Evolutionary conservation across 2,329 filamentous ascomycete genomes (phyloP), one percentile per base, ranked within the genome.

Genomic region (Colletotrichum godetiae): DNA sequence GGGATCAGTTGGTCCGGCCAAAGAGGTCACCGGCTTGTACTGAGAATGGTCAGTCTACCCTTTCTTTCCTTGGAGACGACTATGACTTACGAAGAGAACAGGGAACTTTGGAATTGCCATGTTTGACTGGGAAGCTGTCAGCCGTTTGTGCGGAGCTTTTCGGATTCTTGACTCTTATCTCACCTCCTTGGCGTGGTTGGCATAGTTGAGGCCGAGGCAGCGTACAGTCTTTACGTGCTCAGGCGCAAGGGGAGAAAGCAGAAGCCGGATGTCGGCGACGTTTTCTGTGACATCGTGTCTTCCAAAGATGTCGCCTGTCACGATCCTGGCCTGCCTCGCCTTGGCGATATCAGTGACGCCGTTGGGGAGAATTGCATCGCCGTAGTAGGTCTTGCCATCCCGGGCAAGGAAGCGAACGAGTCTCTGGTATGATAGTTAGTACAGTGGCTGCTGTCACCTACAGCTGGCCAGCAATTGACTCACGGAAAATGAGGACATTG

Each of bases 351-450:
- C 91, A 61, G 81, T 89, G 52, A 88, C 83, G 24, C 90, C 91
- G 0, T 82, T 66, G 4, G 92, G 91, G 24, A 94, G 87, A 68
- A 95, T 90, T 73, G 93, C 92, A 82, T 95, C 92, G 76, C 93
- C 93, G 76, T 94, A 94, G 82, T 94, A 93, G 46, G 89, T 88
- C 68, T 86, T 86, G 80, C 92, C 92, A 78, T 95, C 91, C 77
- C 88, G 90, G 77, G 92, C 91, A 10, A 94, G 88, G 83, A 95
- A 95, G 66, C 93, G 91, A 76, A 95, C 85, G 52, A 95, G 91
- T 78, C 92, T 90, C 91, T 94, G 78, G 42, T 67, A 63, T 46
- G 56, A 35, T 33, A 19, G 60, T 73, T 58, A 58, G 73, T 68
- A 22, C 29, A 22, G n/a, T n/a, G 61, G 35, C 12, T 35, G 15